Evolutionary conservation across 2,329 filamentous ascomycete genomes (phyloP).

Genomic region (Aquanectria penicillioides): DNA sequence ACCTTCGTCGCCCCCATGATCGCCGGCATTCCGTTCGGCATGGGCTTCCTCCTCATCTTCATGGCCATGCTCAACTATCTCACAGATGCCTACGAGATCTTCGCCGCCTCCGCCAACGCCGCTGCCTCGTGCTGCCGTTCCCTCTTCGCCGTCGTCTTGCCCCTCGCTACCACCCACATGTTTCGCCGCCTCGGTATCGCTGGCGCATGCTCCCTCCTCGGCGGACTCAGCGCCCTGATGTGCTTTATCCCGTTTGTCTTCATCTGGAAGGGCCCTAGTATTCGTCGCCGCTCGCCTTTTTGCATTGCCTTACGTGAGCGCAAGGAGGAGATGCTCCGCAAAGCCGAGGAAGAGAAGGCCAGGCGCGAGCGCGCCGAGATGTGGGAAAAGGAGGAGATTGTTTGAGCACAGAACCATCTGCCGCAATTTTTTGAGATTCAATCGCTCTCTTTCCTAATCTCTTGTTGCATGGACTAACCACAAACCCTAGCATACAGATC

Average conservation of each 20-base stretch:
- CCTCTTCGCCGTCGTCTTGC: slow-evolving; percentile 84
- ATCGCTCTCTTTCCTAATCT: background rate
- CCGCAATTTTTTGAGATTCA: background rate
- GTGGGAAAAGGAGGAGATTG: slow-evolving; percentile 33
- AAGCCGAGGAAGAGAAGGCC: slow-evolving; percentile 48
- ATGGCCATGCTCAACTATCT: slow-evolving; percentile 73
- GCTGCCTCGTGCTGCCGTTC: slow-evolving; percentile 89
- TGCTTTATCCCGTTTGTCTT: slow-evolving; percentile 63
- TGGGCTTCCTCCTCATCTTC: slow-evolving; percentile 71
- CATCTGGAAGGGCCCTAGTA: slow-evolving; percentile 63
- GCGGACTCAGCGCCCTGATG: slow-evolving; percentile 60
- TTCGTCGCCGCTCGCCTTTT: slow-evolving; percentile 68
- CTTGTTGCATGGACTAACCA: slow-evolving; percentile 21
- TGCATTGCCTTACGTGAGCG: slow-evolving; percentile 67
- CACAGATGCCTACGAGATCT: slow-evolving; percentile 74
- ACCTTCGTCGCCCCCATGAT: slow-evolving; percentile 67
- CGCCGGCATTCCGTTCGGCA: slow-evolving; percentile 69
- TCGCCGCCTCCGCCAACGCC: slow-evolving; percentile 80
- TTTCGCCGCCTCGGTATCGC: slow-evolving; percentile 58
- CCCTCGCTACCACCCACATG: slow-evolving; percentile 64
- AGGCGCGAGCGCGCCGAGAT: slow-evolving; percentile 40
- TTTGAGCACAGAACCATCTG: background rate
- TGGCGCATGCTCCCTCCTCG: slow-evolving; percentile 63
- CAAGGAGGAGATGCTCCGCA: slow-evolving; percentile 58
- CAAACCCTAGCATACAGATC: slow-evolving; percentile 9